phyloP scores from a whole-genome alignment of 345 rosid genomes.

The Syzygium grande region DNA sequence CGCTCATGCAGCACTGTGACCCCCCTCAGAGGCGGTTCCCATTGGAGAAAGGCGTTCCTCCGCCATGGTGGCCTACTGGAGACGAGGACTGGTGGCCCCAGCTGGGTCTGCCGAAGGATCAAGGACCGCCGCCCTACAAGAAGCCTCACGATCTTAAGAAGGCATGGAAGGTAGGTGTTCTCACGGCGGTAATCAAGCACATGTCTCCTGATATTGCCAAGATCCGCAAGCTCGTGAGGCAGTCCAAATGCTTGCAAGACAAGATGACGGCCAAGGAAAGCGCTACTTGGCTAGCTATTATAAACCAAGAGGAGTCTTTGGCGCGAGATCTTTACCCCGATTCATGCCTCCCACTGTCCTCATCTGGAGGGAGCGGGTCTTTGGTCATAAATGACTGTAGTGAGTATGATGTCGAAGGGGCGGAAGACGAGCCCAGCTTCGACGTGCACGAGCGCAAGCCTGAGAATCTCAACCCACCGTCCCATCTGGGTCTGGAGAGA shows the following conservation, averaged over 20 bases:
- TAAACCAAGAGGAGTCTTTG: conserved; percentile 62
- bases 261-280: conserved; percentile 95
- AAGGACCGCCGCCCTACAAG: conserved; percentile 88
- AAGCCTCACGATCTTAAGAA: conserved; percentile 98
- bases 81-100: conserved; percentile 93
- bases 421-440: conserved; percentile 43
- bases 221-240: conserved; percentile 76
- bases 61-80: conserved; percentile 98
- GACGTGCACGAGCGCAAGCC: conserved; percentile 57
- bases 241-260: conserved; percentile 85
- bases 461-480: conserved; percentile 17
- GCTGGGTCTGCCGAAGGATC: conserved; percentile 55
- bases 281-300: conserved; percentile 82
- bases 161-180: conserved; percentile 89
- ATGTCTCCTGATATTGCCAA: conserved; percentile 68
- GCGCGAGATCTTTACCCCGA: conserved; percentile 48
- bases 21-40: conserved; percentile 95
- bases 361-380: conserved; percentile 38
- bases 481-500: background rate
- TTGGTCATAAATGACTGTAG: conserved; percentile 41
- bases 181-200: conserved; percentile 77
- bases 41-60: conserved; percentile 70
- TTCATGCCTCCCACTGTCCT: conserved; percentile 45
- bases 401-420: conserved; percentile 78
- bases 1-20: conserved; percentile 78